phyloP scores from a whole-genome alignment of 768 basidiomycete species.

The Tylopilus intermedius region DNA sequence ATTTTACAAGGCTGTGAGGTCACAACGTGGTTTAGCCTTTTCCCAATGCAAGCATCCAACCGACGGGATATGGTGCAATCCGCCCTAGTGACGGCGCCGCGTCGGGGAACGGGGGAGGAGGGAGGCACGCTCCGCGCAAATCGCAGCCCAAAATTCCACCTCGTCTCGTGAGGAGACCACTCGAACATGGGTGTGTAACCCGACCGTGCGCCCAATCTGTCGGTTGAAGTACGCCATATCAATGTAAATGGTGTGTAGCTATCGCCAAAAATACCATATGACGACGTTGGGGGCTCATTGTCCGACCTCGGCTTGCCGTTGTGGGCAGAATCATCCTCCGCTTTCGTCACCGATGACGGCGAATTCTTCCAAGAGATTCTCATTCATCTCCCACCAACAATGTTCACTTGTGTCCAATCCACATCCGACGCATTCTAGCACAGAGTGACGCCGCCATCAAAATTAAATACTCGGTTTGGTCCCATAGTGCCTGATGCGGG shows the following conservation, averaged over 20 bases:
- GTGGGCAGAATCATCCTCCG: neutral
- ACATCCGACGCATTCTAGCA: neutral
- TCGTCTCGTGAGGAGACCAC: neutral
- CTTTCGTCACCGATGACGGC: neutral
- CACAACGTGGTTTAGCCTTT: constrained; percentile 26
- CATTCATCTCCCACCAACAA: constrained; percentile 1
- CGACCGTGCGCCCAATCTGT: neutral
- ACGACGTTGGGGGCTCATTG: neutral
- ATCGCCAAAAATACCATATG: neutral
- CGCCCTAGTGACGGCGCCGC: neutral
- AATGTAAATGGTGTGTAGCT: neutral
- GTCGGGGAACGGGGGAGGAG: neutral
- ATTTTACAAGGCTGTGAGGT: neutral
- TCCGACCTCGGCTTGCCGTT: neutral
- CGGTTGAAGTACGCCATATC: neutral
- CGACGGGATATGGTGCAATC: neutral
- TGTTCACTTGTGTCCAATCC: constrained; percentile 8
- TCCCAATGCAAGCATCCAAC: neutral
- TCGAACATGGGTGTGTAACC: neutral
- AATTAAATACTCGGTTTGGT: constrained; percentile 9
- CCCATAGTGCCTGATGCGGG: constrained; percentile 14
- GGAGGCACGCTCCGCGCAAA: neutral
- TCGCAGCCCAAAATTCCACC: neutral
- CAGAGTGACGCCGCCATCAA: constrained; percentile 3
- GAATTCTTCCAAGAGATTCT: neutral